phyloP scores from a whole-genome alignment of 257 asterid species.

The Salvia hispanica region DNA sequence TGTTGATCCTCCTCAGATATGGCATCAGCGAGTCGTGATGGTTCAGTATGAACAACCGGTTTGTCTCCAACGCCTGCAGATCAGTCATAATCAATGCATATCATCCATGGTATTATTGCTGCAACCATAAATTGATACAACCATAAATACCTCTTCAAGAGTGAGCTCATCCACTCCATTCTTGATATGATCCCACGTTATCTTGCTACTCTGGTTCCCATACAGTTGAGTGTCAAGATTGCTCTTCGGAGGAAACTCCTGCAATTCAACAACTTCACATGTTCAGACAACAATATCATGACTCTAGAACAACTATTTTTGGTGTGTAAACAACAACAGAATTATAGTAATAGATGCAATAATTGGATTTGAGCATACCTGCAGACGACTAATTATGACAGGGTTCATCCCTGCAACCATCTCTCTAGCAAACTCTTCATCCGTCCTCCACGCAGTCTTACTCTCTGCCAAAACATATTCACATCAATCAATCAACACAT shows the following conservation, averaged over 20 bases:
- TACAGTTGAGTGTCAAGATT: slow-evolving; percentile 48
- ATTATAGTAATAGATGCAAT: too few species aligned
- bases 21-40: slow-evolving; percentile 67
- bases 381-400: slow-evolving; percentile 48
- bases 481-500: background rate
- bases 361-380: slow-evolving; percentile 27
- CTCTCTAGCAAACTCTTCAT: slow-evolving; percentile 72
- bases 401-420: slow-evolving; percentile 78
- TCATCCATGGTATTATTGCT: too few species aligned
- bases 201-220: slow-evolving; percentile 52
- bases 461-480: slow-evolving; percentile 38
- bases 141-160: slow-evolving; percentile 42
- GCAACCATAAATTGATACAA: background rate
- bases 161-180: slow-evolving; percentile 45
- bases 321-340: too few species aligned
- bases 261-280: slow-evolving; percentile 8
- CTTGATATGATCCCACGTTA: slow-evolving; percentile 42
- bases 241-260: slow-evolving; percentile 63
- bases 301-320: too few species aligned
- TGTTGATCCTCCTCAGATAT: slow-evolving; percentile 52
- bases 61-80: slow-evolving; percentile 44
- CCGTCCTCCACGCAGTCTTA: slow-evolving; percentile 68
- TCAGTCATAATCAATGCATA: background rate
- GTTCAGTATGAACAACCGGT: slow-evolving; percentile 46
- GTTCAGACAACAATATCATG: too few species aligned